These are phyloP conservation scores for Kwoniella europaea DNA, from an alignment of 768 basidiomycete species.

Conservation along the genomic window DNA sequence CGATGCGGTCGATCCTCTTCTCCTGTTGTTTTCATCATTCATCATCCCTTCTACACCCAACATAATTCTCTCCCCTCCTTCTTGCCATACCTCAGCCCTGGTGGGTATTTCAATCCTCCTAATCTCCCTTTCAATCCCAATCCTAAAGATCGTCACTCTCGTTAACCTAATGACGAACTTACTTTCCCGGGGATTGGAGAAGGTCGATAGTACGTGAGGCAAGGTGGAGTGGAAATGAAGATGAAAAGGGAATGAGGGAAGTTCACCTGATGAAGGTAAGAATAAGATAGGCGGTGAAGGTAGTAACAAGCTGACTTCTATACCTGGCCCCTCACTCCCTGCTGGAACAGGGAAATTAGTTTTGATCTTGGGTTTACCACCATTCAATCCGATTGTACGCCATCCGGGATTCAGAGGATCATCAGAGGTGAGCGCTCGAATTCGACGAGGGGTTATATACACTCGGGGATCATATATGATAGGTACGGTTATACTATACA, in stretches of 20 bases:
- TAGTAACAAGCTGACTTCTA: conserved; percentile 41
- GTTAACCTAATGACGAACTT: conserved; percentile 44
- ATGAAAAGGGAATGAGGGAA: conserved; percentile 50
- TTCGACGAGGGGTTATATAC: conserved; percentile 44
- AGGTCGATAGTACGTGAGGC: conserved; percentile 40
- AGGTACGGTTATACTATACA: conserved; percentile 39
- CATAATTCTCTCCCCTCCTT: conserved; percentile 37
- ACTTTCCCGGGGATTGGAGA: conserved; percentile 40
- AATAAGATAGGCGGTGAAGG: conserved; percentile 53
- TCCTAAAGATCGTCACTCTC: conserved; percentile 43
- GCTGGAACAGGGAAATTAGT: conserved; percentile 7
- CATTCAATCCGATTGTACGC: conserved; percentile 43
- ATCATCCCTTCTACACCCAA: conserved; percentile 24
- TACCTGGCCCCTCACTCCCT: conserved; percentile 22
- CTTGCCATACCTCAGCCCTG: conserved; percentile 49
- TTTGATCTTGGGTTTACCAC: conserved; percentile 29
- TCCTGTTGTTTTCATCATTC: neutral
- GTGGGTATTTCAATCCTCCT: conserved; percentile 45
- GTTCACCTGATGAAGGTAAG: conserved; percentile 21
- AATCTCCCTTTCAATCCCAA: conserved; percentile 45
- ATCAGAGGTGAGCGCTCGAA: conserved; percentile 42
- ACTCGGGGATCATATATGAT: conserved; percentile 50
- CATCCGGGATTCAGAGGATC: conserved; percentile 54
- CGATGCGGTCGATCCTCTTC: conserved; percentile 1
- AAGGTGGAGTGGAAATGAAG: conserved; percentile 47